Evolutionary conservation across 1,284 basidiomycete genomes (phyloP), one percentile per base, ranked within the genome.

Genomic region (Caloboletus inedulis): DNA sequence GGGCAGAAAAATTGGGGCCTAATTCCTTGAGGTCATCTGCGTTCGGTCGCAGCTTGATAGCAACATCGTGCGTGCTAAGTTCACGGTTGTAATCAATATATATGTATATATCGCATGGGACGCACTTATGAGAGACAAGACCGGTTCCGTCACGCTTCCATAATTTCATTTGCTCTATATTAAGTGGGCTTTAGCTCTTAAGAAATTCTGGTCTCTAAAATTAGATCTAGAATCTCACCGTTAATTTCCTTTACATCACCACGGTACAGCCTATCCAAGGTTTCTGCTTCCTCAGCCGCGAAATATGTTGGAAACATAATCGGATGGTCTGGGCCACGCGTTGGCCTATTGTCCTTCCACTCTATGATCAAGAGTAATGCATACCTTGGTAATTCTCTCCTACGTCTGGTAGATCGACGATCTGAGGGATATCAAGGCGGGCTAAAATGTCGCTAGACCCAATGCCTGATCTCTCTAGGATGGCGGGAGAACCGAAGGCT

Each of bases 351-450:
- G 3, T 27, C 12, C 18, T 27, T 36, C 19, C 6, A n/a, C 0
- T 4, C 13, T 8, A 18, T 25, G 16, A 7, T 34, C 1, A 34
- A 18, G n/a, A 29, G 27, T 35, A 33, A 21, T 13, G 52, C 66
- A 42, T 53, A 75, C 80, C 80, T 68, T 77, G 73, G 52, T 77
- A 78, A 40, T 76, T 69, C 54, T 79, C 75, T 7, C 82, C 81
- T 2, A 84, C 80, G 9, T 79, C 79, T 1, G 76, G 75, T 14
- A 84, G 68, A 43, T 81, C 73, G 27, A 80, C 76, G n/a, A 76
- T 27, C 18, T 53, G 55, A 13, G 45, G 43, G n/a, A 66, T 56
- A 12, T 47, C n/a, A 34, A 52, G 25, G 7, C 37, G 45, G 14
- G 54, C 31, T 27, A 65, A 48, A 37, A 61, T 27, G 5, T 51